Conservation (phyloP, 169 alveolate species). For the Toxoplasma gondii region DNA sequence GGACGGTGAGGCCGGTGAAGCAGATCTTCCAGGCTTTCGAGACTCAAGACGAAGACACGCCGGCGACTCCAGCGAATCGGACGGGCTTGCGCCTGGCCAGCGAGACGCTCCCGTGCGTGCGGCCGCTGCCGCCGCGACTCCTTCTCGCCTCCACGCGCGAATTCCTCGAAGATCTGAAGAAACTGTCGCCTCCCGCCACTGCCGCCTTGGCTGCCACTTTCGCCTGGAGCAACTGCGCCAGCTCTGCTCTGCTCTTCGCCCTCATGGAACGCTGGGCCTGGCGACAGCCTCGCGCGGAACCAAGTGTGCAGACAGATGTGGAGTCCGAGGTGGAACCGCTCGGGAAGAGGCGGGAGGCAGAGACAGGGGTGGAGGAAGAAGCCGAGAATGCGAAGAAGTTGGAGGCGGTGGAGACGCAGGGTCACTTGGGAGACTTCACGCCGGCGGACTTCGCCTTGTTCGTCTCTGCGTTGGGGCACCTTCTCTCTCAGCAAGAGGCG, state of each 20-base stretch:
- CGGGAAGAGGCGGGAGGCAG: not conserved
- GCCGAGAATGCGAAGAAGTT: not conserved
- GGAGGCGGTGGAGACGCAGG: not conserved
- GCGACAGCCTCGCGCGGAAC: not conserved
- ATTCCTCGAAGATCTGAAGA: not conserved
- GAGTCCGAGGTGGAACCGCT: not conserved
- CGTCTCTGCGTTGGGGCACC: not conserved
- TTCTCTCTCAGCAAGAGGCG: not conserved
- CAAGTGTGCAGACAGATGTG: not conserved
- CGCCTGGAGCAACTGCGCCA: conserved; percentile 18
- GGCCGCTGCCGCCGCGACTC: not conserved
- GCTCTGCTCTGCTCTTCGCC: not conserved
- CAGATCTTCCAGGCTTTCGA: not conserved
- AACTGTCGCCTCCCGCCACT: conserved; percentile 19
- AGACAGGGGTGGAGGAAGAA: not conserved
- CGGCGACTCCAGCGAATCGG: not conserved
- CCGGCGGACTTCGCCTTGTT: not conserved
- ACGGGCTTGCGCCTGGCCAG: not conserved
- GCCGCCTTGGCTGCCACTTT: conserved; percentile 1
- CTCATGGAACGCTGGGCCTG: conserved; percentile 13
- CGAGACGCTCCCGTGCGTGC: not conserved
- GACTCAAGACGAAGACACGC: not conserved
- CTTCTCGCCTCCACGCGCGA: conserved; percentile 6
- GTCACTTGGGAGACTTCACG: not conserved
- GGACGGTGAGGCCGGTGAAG: not conserved